These are phyloP conservation scores for Coemansia sp. DNA, from an alignment of 192 early-diverging fungal species.

Conservation along the genomic window DNA sequence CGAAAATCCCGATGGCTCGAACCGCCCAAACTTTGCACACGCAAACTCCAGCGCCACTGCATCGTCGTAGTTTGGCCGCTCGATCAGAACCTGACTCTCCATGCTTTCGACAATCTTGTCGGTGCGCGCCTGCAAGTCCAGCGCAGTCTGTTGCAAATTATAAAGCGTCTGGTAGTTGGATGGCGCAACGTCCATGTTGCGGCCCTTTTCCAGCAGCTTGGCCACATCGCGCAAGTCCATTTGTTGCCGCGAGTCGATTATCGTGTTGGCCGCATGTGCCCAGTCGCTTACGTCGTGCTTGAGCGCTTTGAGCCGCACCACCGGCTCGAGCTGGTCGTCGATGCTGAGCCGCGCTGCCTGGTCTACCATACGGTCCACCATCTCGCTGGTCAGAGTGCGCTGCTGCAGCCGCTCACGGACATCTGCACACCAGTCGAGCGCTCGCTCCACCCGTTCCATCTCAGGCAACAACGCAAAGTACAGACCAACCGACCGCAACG, in stretches of 20 bases:
- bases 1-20: conserved; percentile 25
- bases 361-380: conserved; percentile 7
- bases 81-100: conserved; percentile 21
- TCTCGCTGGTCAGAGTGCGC: conserved; percentile 9
- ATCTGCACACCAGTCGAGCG: conserved; percentile 13
- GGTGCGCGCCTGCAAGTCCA: conserved; percentile 35
- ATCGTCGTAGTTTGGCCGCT: conserved; percentile 35
- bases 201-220: conserved; percentile 44
- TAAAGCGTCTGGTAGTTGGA: conserved; percentile 18
- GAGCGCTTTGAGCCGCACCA: conserved; percentile 6
- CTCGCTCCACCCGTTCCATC: conserved; percentile 3
- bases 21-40: conserved; percentile 28
- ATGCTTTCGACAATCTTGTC: conserved; percentile 24
- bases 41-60: conserved; percentile 12
- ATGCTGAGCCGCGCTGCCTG: conserved; percentile 14
- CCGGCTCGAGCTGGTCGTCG: conserved; percentile 6
- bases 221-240: conserved; percentile 25
- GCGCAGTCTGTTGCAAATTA: conserved; percentile 26
- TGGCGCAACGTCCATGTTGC: conserved; percentile 27
- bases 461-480: conserved; percentile 1
- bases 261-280: conserved; percentile 11
- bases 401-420: conserved; percentile 9
- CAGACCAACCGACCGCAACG: conserved; percentile 15
- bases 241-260: conserved; percentile 8
- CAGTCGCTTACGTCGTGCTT: conserved; percentile 14